phyloP scores from a whole-genome alignment of 164 flowering plant genomes.

The Umbilicus rupestris region DNA sequence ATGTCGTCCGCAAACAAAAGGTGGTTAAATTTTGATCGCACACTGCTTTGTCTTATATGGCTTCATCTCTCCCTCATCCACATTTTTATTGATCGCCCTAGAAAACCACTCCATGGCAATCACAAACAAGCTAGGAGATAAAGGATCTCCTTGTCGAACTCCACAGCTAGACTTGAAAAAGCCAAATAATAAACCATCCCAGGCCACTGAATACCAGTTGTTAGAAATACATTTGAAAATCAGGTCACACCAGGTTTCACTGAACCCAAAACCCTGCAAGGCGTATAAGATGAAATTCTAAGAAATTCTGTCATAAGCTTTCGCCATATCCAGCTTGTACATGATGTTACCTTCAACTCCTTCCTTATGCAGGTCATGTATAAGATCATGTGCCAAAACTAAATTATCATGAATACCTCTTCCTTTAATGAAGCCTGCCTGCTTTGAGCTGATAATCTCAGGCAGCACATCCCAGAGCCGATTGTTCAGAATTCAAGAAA shows the following conservation, averaged over 20 bases:
- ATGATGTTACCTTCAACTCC: not conserved
- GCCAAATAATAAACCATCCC: not conserved
- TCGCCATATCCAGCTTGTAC: not conserved
- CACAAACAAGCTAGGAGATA: too few species aligned
- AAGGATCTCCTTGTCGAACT: constrained; percentile 3
- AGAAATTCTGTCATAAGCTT: not conserved
- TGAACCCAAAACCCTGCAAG: too few species aligned
- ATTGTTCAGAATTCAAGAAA: not conserved
- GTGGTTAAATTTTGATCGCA: not conserved
- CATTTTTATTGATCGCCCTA: not conserved
- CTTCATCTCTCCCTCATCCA: not conserved
- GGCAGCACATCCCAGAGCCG: not conserved
- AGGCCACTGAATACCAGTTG: not conserved
- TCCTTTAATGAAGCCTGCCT: too few species aligned
- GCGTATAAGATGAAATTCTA: too few species aligned
- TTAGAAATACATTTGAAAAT: too few species aligned
- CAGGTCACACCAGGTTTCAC: too few species aligned
- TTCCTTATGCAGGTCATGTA: not conserved
- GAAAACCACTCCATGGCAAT: not conserved
- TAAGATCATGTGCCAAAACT: too few species aligned
- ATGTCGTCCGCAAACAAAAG: not conserved
- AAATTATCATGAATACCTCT: too few species aligned
- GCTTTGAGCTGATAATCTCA: too few species aligned
- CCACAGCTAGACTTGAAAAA: not conserved
- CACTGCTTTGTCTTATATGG: too few species aligned